Evolutionary conservation across 1,139 yeast species (phyloP).

Genomic region (Yamadazyma oceani): DNA sequence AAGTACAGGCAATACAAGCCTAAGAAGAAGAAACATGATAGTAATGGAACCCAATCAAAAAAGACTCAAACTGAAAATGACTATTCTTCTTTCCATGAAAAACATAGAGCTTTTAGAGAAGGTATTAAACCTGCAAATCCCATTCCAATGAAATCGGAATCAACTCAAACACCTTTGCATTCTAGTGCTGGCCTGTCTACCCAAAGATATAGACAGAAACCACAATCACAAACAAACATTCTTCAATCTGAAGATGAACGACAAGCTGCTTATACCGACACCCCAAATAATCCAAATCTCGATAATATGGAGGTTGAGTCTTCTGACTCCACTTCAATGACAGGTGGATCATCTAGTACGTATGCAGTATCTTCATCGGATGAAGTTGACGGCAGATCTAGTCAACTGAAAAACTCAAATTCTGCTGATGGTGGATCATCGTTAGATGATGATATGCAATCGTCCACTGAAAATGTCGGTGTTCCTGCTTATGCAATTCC

Average conservation of each 20-base stretch:
- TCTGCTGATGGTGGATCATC: conserved; percentile 12
- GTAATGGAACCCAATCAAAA: conserved; percentile 15
- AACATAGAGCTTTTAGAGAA: conserved; percentile 19
- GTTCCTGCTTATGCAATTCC: neutral
- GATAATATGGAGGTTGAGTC: conserved; percentile 15
- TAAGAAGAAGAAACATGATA: neutral
- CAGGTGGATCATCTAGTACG: conserved; percentile 13
- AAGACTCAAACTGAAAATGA: conserved; percentile 8
- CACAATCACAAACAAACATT: too few relatives aligned
- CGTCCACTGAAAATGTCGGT: neutral
- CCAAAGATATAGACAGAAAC: too few relatives aligned
- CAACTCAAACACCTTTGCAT: conserved; percentile 1
- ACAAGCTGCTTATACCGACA: neutral
- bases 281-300: conserved; percentile 1
- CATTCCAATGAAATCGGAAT: conserved; percentile 13
- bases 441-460: conserved; percentile 6
- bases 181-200: neutral
- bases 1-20: conserved; percentile 2
- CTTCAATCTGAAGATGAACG: neutral
- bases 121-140: conserved; percentile 26
- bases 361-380: conserved; percentile 17
- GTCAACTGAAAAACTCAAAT: conserved; percentile 9
- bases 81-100: conserved; percentile 9
- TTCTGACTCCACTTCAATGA: conserved; percentile 12
- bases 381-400: conserved; percentile 12